Evolutionary conservation across 768 basidiomycete genomes (phyloP), one percentile per base, ranked within the genome.

Genomic region (Trametes gibbosa): DNA sequence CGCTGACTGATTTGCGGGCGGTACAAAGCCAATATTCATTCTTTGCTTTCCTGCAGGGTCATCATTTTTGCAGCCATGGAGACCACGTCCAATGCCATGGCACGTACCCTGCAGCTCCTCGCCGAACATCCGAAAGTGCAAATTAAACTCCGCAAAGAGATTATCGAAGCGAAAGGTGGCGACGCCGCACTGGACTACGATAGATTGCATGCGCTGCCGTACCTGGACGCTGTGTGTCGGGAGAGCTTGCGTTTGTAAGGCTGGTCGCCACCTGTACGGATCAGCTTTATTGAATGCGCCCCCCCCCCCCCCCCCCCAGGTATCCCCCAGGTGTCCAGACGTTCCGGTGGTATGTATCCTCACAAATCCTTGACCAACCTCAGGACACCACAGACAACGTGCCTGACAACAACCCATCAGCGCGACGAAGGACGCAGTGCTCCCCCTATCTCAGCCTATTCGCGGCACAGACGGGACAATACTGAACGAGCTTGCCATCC

Each of bases 371-470:
- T n/a, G n/a, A n/a, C n/a, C n/a, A n/a, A n/a, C n/a, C n/a, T n/a
- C n/a, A n/a, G n/a, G n/a, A n/a, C n/a, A n/a, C n/a, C 17, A 6
- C 4, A 52, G n/a, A 24, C 62, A 77, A 79, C 81, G 0, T 64
- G 70, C 1, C 69, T 19, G 23, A 43, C 3, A 43, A 21, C 12
- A 7, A 43, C 19, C 8, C 2, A 21, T 7, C 42, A 43, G 19
- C 23, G 21, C 23, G 42, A 9, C n/a, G 42, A 24, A 43, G n/a
- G 85, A 87, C 65, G 83, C 85, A 56, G 67, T 83, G 2, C 76
- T 89, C 14, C 86, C 85, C 0, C 74, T 88, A 17, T 74, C 73
- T 14, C 65, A 66, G 1, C 83, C 84, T 5, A 64, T 85, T 17
- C 68, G 63, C 7, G 80, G 79, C 0, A 61, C 68, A 0, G 68